These are phyloP conservation scores for Cyclotella atomus DNA, from an alignment of 108 stramenopile genomes.

Conservation along the genomic window DNA sequence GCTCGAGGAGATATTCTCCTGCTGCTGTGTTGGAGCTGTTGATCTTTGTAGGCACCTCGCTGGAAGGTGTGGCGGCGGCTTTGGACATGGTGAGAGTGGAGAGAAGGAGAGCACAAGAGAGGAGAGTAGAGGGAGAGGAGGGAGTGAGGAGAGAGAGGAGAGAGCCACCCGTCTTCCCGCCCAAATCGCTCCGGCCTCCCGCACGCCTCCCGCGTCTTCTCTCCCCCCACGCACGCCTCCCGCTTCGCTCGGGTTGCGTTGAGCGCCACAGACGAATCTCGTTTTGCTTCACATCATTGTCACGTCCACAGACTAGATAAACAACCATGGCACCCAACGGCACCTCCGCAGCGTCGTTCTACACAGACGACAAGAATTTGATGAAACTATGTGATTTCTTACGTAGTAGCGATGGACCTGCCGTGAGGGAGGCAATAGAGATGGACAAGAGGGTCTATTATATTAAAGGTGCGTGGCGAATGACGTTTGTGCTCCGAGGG, in stretches of 20 bases:
- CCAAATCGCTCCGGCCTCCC: too few species aligned
- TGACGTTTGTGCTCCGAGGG: neutral
- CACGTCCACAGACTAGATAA: neutral
- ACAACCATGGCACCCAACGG: conserved; percentile 28
- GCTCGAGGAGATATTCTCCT: conserved; percentile 61
- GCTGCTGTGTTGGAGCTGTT: conserved; percentile 7
- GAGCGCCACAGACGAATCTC: neutral
- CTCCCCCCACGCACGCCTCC: too few species aligned
- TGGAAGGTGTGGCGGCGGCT: too few species aligned
- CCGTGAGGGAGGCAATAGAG: conserved; percentile 89
- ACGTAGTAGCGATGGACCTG: conserved; percentile 76
- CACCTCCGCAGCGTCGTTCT: conserved; percentile 57
- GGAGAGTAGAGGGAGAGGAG: neutral
- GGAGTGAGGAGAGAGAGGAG: too few species aligned
- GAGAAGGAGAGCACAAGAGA: neutral
- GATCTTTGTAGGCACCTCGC: neutral
- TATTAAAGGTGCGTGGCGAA: conserved; percentile 97
- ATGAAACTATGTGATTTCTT: conserved; percentile 89
- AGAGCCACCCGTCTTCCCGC: too few species aligned
- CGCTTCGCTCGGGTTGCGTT: too few species aligned
- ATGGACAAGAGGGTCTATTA: conserved; percentile 97
- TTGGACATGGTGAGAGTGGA: neutral
- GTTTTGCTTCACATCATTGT: neutral
- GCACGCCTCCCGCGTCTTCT: too few species aligned
- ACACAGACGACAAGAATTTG: conserved; percentile 80